These are phyloP conservation scores for Eimeria sp. DNA, from an alignment of 169 alveolate species.

Conservation along the genomic window DNA sequence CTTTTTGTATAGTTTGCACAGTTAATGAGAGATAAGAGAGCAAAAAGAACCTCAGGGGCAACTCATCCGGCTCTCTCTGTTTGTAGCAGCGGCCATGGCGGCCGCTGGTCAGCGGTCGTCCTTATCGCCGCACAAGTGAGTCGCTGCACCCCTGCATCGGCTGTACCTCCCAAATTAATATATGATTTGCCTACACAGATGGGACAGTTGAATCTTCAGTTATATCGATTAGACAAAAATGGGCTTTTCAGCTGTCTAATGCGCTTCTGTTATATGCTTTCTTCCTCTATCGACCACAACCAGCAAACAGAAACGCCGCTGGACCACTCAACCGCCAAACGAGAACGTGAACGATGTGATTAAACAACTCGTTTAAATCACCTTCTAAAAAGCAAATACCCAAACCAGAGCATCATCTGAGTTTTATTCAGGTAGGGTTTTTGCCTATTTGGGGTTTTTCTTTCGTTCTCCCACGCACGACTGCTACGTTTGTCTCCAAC, in stretches of 20 bases:
- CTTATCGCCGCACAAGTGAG: not conserved
- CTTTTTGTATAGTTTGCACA: not conserved
- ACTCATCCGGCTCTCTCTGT: not conserved
- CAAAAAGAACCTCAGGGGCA: not conserved
- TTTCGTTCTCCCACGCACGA: too few species aligned
- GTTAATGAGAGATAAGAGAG: not conserved
- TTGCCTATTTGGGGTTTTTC: too few species aligned
- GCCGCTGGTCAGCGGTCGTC: constrained; percentile 40
- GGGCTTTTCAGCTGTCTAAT: too few species aligned
- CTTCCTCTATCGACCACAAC: too few species aligned
- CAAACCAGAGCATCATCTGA: not conserved
- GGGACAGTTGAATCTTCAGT: not conserved
- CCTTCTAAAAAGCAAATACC: not conserved
- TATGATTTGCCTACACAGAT: not conserved
- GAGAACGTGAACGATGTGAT: too few species aligned
- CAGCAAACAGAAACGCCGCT: too few species aligned
- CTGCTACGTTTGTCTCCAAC: too few species aligned
- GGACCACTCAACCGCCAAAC: too few species aligned
- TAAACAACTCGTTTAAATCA: too few species aligned
- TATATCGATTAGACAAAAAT: too few species aligned
- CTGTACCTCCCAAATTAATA: not conserved
- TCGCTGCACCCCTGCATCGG: not conserved
- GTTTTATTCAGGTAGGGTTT: not conserved
- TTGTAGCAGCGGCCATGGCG: not conserved
- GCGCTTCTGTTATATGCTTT: too few species aligned